Percentiles rank a stretch among this genome's conserved stretches.
These are phyloP conservation scores for Papiliotrema terrestris DNA, from an alignment of 1,284 basidiomycete species.

Conservation along the genomic window DNA sequence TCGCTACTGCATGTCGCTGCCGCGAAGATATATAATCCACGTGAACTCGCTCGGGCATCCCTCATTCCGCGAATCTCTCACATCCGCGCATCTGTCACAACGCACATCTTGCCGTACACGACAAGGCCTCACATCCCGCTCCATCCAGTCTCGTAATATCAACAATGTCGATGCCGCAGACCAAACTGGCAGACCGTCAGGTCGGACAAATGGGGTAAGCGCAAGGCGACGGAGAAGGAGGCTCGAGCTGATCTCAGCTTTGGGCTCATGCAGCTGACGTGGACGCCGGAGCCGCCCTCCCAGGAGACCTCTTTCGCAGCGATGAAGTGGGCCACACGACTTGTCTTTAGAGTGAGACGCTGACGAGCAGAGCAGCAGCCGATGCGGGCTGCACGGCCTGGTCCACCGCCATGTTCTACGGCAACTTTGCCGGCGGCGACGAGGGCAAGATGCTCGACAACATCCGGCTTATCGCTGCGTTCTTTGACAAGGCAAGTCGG, in stretches of 20 bases:
- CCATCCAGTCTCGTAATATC: neutral
- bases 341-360: neutral
- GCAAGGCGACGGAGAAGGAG: constrained; percentile 56
- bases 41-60: neutral
- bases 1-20: no score
- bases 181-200: constrained; percentile 30
- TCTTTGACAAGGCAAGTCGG: constrained; percentile 38
- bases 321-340: constrained; percentile 52
- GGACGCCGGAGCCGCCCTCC: constrained; percentile 49
- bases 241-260: constrained; percentile 79
- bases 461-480: constrained; percentile 40
- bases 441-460: constrained; percentile 28
- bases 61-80: neutral
- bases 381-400: constrained; percentile 55
- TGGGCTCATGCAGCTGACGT: constrained; percentile 65
- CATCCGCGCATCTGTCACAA: neutral
- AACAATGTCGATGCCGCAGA: constrained; percentile 19
- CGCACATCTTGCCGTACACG: neutral
- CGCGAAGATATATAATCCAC: neutral
- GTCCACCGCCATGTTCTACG: constrained; percentile 49
- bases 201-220: constrained; percentile 38
- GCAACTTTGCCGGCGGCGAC: constrained; percentile 19
- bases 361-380: constrained; percentile 49
- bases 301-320: constrained; percentile 60
- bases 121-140: neutral